Conservation (phyloP, 2,329 filamentous ascomycete species). For the Trichoderma sp. region DNA sequence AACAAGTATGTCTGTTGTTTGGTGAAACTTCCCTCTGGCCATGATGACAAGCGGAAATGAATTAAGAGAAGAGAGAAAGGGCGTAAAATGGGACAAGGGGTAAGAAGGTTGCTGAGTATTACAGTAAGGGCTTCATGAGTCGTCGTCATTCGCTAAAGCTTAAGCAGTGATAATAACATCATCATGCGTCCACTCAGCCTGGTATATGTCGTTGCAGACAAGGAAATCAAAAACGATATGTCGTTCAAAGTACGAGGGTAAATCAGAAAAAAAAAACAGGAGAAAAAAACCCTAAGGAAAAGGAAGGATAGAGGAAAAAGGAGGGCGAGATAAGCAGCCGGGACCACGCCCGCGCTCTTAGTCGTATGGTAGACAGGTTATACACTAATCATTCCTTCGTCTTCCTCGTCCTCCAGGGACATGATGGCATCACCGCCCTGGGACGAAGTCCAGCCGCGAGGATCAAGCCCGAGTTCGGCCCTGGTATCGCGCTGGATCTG, state of each 20-base stretch:
- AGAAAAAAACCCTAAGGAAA: slow-evolving; percentile 14
- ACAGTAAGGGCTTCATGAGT: slow-evolving; percentile 12
- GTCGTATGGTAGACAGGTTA: slow-evolving; percentile 29
- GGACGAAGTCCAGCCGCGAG: slow-evolving; percentile 34
- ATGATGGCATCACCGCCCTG: slow-evolving; percentile 24
- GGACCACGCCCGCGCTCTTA: not conserved
- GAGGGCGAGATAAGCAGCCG: not conserved
- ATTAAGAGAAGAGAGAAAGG: not conserved
- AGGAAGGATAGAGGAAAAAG: not conserved
- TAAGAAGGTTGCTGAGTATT: slow-evolving; percentile 6
- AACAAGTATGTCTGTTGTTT: not conserved
- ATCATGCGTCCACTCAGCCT: slow-evolving; percentile 4
- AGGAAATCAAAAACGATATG: slow-evolving; percentile 14
- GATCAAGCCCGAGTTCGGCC: slow-evolving; percentile 52
- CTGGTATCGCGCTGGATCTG: slow-evolving; percentile 80
- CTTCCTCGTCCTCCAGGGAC: slow-evolving; percentile 36
- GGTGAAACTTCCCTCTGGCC: slow-evolving; percentile 1
- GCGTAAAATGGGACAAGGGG: not conserved
- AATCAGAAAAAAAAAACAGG: not conserved
- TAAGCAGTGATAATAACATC: not conserved
- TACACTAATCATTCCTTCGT: slow-evolving; percentile 42
- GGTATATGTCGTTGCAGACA: slow-evolving; percentile 12
- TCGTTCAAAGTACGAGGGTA: not conserved
- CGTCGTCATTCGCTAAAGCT: slow-evolving; percentile 10
- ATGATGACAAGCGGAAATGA: not conserved